These are phyloP conservation scores for Gastrodia elata DNA, from an alignment of 106 monocot species.

Conservation along the genomic window DNA sequence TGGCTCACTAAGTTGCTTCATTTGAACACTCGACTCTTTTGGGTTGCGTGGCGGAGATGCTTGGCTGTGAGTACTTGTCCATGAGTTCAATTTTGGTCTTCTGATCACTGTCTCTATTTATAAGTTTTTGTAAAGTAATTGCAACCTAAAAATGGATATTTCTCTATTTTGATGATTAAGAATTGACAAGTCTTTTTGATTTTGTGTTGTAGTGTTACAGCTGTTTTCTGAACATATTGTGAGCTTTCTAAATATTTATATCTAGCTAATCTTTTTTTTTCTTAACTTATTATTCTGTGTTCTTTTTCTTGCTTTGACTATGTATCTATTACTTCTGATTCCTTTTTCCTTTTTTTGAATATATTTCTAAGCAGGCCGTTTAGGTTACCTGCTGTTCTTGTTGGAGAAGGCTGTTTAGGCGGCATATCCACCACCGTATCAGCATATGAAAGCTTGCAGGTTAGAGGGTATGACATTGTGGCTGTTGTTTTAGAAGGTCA, in stretches of 20 bases:
- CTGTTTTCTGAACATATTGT: not conserved
- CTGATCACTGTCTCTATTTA: too few relatives aligned
- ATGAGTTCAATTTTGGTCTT: too few relatives aligned
- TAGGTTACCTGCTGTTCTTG: slow-evolving; percentile 78
- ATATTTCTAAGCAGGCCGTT: slow-evolving; percentile 48
- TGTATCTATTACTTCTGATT: not conserved
- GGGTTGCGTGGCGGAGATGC: too few relatives aligned
- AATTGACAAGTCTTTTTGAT: too few relatives aligned
- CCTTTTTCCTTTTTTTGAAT: not conserved
- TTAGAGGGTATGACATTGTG: slow-evolving; percentile 87
- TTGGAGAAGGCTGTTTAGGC: slow-evolving; percentile 93
- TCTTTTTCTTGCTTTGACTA: not conserved
- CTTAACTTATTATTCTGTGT: not conserved
- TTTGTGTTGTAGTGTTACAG: too few relatives aligned
- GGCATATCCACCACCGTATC: slow-evolving; percentile 90
- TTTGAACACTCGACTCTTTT: too few relatives aligned
- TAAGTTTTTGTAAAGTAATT: too few relatives aligned
- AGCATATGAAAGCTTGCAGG: slow-evolving; percentile 78
- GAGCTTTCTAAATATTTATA: not conserved
- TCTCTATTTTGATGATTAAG: too few relatives aligned
- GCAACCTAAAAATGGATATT: too few relatives aligned
- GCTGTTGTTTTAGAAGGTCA: slow-evolving; percentile 73
- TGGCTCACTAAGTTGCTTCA: too few relatives aligned
- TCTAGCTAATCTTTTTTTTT: slow-evolving; percentile 2
- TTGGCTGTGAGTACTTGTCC: too few relatives aligned